A percentile compares a stretch with the other conserved stretches of the same genome.
These are phyloP conservation scores for Biscogniauxia sp. DNA, from an alignment of 2,329 filamentous ascomycete genomes.

Conservation along the genomic window DNA sequence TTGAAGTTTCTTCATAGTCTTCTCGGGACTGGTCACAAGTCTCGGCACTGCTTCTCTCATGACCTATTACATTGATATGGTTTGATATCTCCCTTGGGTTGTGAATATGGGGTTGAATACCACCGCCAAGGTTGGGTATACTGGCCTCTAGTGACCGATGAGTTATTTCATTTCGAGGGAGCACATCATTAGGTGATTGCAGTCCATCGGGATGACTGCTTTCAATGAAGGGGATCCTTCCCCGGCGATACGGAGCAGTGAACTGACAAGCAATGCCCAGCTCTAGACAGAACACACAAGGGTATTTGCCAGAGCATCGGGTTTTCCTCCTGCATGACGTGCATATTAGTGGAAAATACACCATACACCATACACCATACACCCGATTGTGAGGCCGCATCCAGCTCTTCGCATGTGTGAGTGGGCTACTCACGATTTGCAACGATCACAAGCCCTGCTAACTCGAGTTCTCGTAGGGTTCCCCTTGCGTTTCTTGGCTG, in stretches of 20 bases:
- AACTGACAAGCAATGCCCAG: constrained; percentile 6
- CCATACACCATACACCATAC: background rate
- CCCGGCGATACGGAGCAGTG: constrained; percentile 7
- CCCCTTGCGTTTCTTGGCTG: constrained; percentile 6
- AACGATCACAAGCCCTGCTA: constrained; percentile 7
- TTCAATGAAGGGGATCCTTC: constrained; percentile 4
- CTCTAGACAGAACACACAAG: constrained; percentile 5
- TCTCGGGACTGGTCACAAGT: background rate
- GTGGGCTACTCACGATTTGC: constrained; percentile 3
- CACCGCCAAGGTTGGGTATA: no score
- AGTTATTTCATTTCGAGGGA: background rate
- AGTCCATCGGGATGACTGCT: background rate
- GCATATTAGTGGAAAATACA: background rate
- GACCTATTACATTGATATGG: background rate
- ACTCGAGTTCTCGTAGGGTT: constrained; percentile 5
- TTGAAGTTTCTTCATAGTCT: background rate
- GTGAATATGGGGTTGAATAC: background rate
- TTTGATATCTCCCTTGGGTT: background rate
- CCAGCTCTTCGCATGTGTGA: background rate
- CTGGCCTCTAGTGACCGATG: background rate
- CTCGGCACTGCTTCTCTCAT: background rate
- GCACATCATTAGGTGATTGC: background rate
- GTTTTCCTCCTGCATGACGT: constrained; percentile 4
- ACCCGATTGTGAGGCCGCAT: background rate
- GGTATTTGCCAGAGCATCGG: constrained; percentile 7